These are phyloP conservation scores for Hyparrhenia diplandra DNA, from an alignment of 176 grass and related monocot genomes.

Conservation along the genomic window DNA sequence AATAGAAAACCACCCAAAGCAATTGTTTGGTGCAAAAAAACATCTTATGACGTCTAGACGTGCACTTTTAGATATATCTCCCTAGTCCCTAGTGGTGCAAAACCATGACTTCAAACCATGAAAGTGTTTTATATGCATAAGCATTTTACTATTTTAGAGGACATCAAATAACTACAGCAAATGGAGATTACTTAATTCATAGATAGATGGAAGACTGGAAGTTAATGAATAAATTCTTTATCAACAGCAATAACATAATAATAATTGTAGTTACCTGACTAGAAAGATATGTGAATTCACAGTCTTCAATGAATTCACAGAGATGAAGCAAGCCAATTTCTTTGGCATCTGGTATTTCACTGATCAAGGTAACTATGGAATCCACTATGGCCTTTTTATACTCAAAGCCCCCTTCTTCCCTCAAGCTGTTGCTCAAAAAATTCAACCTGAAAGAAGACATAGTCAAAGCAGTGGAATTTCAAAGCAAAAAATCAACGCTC, in stretches of 20 bases:
- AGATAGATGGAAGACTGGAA: background rate
- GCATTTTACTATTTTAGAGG: background rate
- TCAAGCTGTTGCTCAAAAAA: conserved; percentile 93
- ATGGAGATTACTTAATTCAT: conserved; percentile 5
- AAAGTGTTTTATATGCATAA: background rate
- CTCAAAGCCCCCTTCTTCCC: conserved; percentile 97
- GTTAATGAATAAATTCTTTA: conserved; percentile 7
- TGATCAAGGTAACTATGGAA: conserved; percentile 85
- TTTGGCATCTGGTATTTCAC: conserved; percentile 94
- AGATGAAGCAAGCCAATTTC: conserved; percentile 90
- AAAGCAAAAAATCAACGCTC: background rate
- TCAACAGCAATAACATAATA: background rate
- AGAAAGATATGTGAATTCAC: conserved; percentile 97
- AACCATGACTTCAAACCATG: background rate
- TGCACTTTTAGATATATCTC: background rate
- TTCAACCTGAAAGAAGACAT: conserved; percentile 65
- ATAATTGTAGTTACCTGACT: conserved; percentile 67
- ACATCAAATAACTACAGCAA: background rate
- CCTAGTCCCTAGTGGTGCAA: background rate
- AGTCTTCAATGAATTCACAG: conserved; percentile 99
- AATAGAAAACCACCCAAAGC: background rate
- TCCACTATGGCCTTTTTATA: conserved; percentile 99
- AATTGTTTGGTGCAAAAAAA: background rate
- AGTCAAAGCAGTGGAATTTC: background rate
- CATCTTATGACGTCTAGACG: background rate